Conservation (phyloP, 306 rosid species). For the Cicer judaicum region DNA sequence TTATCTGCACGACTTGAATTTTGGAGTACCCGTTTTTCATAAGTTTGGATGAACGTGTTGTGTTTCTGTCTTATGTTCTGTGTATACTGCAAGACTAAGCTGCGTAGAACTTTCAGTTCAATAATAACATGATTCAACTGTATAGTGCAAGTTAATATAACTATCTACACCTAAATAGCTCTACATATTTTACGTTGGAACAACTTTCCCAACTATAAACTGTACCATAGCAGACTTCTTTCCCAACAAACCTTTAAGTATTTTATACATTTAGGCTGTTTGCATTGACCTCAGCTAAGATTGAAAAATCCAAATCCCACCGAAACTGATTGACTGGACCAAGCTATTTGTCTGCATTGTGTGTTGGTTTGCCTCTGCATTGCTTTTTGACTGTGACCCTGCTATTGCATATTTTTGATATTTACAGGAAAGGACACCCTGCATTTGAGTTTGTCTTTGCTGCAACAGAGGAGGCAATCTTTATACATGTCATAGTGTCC, state of each 20-base stretch:
- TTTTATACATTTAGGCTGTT: conserved; percentile 19
- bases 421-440: conserved; percentile 90
- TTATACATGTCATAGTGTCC: conserved; percentile 79
- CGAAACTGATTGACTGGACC: conserved; percentile 24
- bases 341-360: conserved; percentile 23
- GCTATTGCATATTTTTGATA: conserved; percentile 48
- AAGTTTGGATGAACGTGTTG: neutral
- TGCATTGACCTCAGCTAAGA: conserved; percentile 31
- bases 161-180: neutral
- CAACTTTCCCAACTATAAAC: conserved; percentile 8
- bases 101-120: neutral
- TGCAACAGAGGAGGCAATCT: conserved; percentile 91
- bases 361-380: conserved; percentile 37
- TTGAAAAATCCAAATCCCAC: conserved; percentile 27
- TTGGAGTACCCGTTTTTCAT: neutral
- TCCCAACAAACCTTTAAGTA: conserved; percentile 1
- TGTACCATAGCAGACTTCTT: conserved; percentile 21
- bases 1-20: neutral
- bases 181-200: conserved; percentile 22
- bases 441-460: conserved; percentile 85
- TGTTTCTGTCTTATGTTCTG: neutral
- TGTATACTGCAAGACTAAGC: neutral
- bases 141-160: neutral
- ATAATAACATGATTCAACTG: neutral
- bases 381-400: conserved; percentile 35